Evolutionary conservation across 148 eudicot species (phyloP), one percentile per base, ranked within the genome.

Genomic region (Polygonum maritimum): DNA sequence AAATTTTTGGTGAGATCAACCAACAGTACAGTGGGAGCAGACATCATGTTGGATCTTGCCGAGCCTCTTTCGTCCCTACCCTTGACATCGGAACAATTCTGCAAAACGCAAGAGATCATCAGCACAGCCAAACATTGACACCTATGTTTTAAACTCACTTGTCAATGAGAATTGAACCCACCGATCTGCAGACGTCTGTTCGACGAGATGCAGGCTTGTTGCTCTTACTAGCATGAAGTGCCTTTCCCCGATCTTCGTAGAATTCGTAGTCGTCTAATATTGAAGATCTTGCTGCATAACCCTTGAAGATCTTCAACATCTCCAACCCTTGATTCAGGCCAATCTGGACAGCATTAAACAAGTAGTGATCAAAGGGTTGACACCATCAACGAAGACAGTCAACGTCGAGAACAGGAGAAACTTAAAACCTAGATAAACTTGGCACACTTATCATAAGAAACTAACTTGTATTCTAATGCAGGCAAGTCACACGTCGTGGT

Each of bases 221-320:
- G 74, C 79, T 81, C 82, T 95, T 87, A 75, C 83, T 90, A 73
- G 83, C 87, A 71, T 78, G 80, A 55, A 88, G 87, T 48, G 74
- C 33, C 81, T 86, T 89, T 79, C 86, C 94, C 15, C 96, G 84
- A 31, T 35, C 75, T 79, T 95, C 98, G 73, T 95, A 92, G 65
- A 95, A 95, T 75, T 82, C 80, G 71, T 90, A 85, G 81, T 95
- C 97, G 63, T 92, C 94, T 11, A 90, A 74, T 10, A 95, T 67
- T 60, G 92, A 90, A 15, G 94, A 80, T 79, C 78, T 88, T 31
- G 78, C 80, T 52, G 84, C 65, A 77, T 82, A 87, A 77, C 74
- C 85, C 85, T 92, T 92, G 79, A 95, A 92, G 44, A 95, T 89
- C 77, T 82, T 89, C 76, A 95, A 87, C 94, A 95, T 90, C 76